Base-by-base conservation (phyloP, 2,329 filamentous ascomycete species). In the Aulographum hederae region DNA sequence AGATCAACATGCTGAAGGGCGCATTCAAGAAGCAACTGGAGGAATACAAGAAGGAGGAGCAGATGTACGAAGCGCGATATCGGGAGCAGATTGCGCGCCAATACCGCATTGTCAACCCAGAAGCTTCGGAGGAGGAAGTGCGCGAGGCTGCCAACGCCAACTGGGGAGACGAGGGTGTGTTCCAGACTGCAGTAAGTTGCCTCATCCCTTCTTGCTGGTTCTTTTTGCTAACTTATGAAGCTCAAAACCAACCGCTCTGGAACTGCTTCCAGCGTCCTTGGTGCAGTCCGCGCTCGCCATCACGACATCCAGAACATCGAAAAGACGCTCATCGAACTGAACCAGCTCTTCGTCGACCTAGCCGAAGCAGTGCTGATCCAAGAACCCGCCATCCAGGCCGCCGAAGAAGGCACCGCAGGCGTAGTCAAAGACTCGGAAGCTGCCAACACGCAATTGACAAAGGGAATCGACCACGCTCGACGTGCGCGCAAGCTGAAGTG, bases 251-350 rank as follows among this genome's bases (percentile, higher is more conserved):
- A 81, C 61, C 76, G 76, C 40, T 70, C 69, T 28, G 76, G 74
- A 34, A 75, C 80, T 46, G 79, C 78, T 26, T 69, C 65, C 31
- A 73, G 73, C 12, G 71, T 82, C 5, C 70, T 86, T 31, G 78
- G 78, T 40, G 76, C 77, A 39, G 80, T 86, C 25, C 76, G 78
- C 41, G 78, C 78, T 23, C 78, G 80, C 34, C 80, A 86, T 61
- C 80, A 78, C 48, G 80, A 86, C 56, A 73, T 86, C 39, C 69
- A 80, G 56, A 71, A 70, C 52, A 86, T 89, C 43, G 78, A 86
- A 54, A 64, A 69, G 48, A 82, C 77, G 4, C 65, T 86, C 40
- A 58, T 60, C 21, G 76, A 86, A 50, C 66, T 86, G 26, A 65
- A 70, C 17, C 50, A 65, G 30, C 65, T 86, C 43, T 84, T 82